Evolutionary conservation across 768 basidiomycete species (phyloP).

Genomic region (Paxillus involutus): DNA sequence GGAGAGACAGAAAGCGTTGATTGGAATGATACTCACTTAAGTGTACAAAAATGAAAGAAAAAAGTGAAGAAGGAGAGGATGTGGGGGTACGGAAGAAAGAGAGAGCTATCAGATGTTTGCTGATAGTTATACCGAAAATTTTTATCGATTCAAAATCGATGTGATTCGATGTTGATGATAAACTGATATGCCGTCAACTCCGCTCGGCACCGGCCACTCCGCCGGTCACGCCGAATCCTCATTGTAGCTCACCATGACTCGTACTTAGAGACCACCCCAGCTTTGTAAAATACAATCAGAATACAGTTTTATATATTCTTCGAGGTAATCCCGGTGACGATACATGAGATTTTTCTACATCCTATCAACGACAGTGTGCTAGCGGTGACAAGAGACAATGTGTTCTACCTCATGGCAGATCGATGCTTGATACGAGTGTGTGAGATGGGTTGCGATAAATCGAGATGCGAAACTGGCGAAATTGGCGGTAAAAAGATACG

Average conservation of each 20-base stretch:
- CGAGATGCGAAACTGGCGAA: slow-evolving; percentile 6
- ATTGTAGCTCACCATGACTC: slow-evolving; percentile 1
- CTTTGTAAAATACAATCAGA: background rate
- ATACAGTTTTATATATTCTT: slow-evolving; percentile 1
- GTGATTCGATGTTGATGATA: slow-evolving; percentile 46
- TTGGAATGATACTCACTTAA: slow-evolving; percentile 39
- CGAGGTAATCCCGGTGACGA: slow-evolving; percentile 1
- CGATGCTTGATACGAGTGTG: slow-evolving; percentile 5
- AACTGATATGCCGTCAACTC: slow-evolving; percentile 50
- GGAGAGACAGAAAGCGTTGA: slow-evolving; percentile 2
- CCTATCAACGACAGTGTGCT: slow-evolving; percentile 6
- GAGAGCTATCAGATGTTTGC: slow-evolving; percentile 42
- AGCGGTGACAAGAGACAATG: slow-evolving; percentile 7
- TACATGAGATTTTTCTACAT: slow-evolving; percentile 11
- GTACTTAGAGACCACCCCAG: background rate
- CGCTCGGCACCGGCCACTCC: slow-evolving; percentile 32
- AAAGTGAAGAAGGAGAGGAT: slow-evolving; percentile 28
- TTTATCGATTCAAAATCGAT: slow-evolving; percentile 70
- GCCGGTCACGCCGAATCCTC: slow-evolving; percentile 12
- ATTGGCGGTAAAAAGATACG: slow-evolving; percentile 4
- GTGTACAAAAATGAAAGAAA: slow-evolving; percentile 39
- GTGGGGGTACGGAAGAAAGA: slow-evolving; percentile 39
- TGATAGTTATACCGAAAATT: slow-evolving; percentile 64
- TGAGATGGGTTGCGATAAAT: slow-evolving; percentile 11
- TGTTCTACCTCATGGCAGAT: slow-evolving; percentile 8